Percentiles rank a stretch among this genome's conserved stretches.
These are phyloP conservation scores for Geranomyces michiganensis DNA, from an alignment of 192 early-diverging fungal species.

Conservation along the genomic window DNA sequence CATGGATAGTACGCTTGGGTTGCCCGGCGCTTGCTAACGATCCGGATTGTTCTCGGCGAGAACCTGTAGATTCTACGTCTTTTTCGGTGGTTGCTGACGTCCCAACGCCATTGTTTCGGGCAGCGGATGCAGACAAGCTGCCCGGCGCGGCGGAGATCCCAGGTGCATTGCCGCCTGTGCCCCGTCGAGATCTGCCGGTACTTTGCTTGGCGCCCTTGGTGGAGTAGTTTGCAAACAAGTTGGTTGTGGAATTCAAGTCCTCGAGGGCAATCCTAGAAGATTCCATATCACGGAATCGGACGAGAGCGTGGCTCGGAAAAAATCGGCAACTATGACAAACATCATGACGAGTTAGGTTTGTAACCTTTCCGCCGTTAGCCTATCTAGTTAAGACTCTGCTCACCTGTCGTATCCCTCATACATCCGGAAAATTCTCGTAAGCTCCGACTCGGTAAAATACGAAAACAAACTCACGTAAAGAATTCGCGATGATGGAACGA, in stretches of 20 bases:
- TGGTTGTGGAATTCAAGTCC: slow-evolving; percentile 54
- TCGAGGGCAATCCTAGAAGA: slow-evolving; percentile 49
- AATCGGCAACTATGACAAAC: slow-evolving; percentile 44
- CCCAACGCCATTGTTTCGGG: not conserved
- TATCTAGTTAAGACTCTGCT: not conserved
- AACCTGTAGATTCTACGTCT: not conserved
- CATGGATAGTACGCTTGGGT: slow-evolving; percentile 55
- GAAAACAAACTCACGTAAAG: slow-evolving; percentile 55
- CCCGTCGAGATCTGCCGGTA: slow-evolving; percentile 2
- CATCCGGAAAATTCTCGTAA: slow-evolving; percentile 49
- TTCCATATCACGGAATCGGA: slow-evolving; percentile 50
- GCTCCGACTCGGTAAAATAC: slow-evolving; percentile 52
- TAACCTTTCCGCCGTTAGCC: not conserved
- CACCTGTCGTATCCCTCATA: slow-evolving; percentile 57
- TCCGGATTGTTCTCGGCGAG: slow-evolving; percentile 2
- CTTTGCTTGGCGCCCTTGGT: slow-evolving; percentile 52
- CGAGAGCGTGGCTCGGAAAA: slow-evolving; percentile 53
- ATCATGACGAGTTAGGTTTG: not conserved
- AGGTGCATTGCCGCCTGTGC: slow-evolving; percentile 1
- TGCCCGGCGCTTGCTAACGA: slow-evolving; percentile 16
- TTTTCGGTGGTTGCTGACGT: not conserved
- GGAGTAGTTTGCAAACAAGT: slow-evolving; percentile 58
- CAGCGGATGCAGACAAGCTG: not conserved
- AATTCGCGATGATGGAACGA: slow-evolving; percentile 55
- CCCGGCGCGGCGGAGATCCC: not conserved